Conservation (phyloP, 768 basidiomycete species). For the Psilocybe tampanensis region DNA sequence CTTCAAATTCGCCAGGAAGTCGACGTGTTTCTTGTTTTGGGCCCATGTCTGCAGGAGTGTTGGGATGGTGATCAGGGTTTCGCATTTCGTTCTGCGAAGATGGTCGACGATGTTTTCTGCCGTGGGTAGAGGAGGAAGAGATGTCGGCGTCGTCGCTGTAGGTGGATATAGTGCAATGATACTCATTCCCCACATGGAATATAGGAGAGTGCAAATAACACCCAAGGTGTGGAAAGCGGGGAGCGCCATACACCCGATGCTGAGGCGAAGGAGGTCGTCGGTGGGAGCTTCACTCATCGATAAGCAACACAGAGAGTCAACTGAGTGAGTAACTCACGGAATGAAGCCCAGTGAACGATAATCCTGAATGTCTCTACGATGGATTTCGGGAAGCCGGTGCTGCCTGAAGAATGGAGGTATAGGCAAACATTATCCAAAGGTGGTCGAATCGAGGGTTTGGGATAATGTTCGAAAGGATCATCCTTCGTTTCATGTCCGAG, state of each 20-base stretch:
- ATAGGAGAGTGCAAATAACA: constrained; percentile 28
- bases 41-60: constrained; percentile 41
- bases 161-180: constrained; percentile 36
- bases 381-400: constrained; percentile 48
- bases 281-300: constrained; percentile 9
- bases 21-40: constrained; percentile 26
- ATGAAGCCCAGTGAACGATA: constrained; percentile 32
- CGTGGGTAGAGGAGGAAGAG: constrained; percentile 35
- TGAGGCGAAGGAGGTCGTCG: constrained; percentile 16
- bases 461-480: constrained; percentile 33
- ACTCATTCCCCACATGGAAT: constrained; percentile 26
- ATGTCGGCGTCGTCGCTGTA: constrained; percentile 15
- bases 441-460: constrained; percentile 11
- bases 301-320: not conserved
- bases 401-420: constrained; percentile 53
- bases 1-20: constrained; percentile 24
- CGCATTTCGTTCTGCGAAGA: constrained; percentile 27
- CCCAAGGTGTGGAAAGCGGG: constrained; percentile 45
- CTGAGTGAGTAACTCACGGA: constrained; percentile 28
- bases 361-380: constrained; percentile 35
- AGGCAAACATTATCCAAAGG: constrained; percentile 27
- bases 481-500: constrained; percentile 34
- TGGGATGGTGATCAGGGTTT: constrained; percentile 37
- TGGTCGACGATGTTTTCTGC: constrained; percentile 36
- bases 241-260: constrained; percentile 28